Conservation (phyloP, 192 early-diverging fungal species). For the Umbelopsis vinacea region DNA sequence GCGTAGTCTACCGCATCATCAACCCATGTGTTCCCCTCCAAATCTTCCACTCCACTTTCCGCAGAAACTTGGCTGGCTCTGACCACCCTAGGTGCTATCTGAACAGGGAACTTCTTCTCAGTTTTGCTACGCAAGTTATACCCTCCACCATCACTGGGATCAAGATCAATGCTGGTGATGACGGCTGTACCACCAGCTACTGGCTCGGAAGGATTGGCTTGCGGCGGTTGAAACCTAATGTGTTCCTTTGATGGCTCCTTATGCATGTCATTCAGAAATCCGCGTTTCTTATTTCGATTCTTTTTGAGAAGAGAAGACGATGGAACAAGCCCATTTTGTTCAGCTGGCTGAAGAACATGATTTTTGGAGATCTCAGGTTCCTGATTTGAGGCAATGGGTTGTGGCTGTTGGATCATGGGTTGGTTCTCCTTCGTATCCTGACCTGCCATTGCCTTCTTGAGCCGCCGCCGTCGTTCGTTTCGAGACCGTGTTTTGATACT, state of each 20-base stretch:
- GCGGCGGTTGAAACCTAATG: background rate
- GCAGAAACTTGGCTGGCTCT: background rate
- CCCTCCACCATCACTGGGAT: background rate
- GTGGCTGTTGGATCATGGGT: background rate
- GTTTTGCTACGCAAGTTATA: background rate
- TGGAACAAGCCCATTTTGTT: background rate
- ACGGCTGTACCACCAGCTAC: background rate
- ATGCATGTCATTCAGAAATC: background rate
- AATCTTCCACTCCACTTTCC: slow-evolving; percentile 6
- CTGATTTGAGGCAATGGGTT: background rate
- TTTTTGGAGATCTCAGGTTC: background rate
- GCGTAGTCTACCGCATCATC: background rate
- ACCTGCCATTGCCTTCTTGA: background rate
- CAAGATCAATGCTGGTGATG: slow-evolving; percentile 2
- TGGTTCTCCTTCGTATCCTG: background rate
- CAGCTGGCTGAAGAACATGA: background rate
- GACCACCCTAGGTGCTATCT: background rate
- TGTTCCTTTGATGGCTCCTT: background rate
- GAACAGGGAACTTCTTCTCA: slow-evolving; percentile 10
- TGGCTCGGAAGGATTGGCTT: background rate
- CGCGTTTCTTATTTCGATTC: slow-evolving; percentile 11
- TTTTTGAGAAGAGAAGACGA: background rate
- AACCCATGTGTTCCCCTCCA: slow-evolving; percentile 8
- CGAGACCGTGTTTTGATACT: background rate
- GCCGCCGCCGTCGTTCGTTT: background rate